Evolutionary conservation across 352 stramenopile species (phyloP), one percentile per base, ranked within the genome.

Genomic region (Globisporangium ultimum): DNA sequence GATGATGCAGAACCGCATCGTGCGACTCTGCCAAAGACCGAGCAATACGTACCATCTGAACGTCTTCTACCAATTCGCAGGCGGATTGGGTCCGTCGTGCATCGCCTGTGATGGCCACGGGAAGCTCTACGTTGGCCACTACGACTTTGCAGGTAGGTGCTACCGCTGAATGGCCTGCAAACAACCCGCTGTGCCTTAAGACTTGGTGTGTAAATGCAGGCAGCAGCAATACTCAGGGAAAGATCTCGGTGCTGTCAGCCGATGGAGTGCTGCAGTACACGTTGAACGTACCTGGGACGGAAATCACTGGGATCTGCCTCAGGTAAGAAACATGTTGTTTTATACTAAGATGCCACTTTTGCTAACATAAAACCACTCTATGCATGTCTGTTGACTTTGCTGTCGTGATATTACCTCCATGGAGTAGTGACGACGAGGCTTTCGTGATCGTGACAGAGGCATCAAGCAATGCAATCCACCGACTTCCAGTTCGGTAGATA

Each of bases 31-130:
- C 1, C 75, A 88, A 55, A 70, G 80, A 9, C 88, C 88, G 6
- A 62, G 54, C 8, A 87, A 84, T 46, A 82, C 75, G 20, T 87
- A 92, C 58, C 84, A 93, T 53, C 47, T 73, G 28, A 93, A 76
- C 22, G 87, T 96, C 14, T 93, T 96, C 36, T 69, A 93, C 56
- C 83, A 94, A 63, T 95, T 95, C 56, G 66, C 72, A 13, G 88
- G 88, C 3, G 80, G 82, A 13, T 69, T 96, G 58, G 87, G 88
- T 0, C 88, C 87, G 10, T 94, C 84, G 2, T 85, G 84, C 32
- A 53, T 95, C 34, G 80, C 69, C 14, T 90, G 76, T 48, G 83
- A 88, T n/a, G 61, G 59, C 8, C 70, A 71, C 22, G 83, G 81
- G 3, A 63, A 59, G 3, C 55, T 97, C 20, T 95, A 91, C 55